These are phyloP conservation scores for Pneumocystis sp. DNA, from an alignment of 1,139 yeast species.

Conservation along the genomic window DNA sequence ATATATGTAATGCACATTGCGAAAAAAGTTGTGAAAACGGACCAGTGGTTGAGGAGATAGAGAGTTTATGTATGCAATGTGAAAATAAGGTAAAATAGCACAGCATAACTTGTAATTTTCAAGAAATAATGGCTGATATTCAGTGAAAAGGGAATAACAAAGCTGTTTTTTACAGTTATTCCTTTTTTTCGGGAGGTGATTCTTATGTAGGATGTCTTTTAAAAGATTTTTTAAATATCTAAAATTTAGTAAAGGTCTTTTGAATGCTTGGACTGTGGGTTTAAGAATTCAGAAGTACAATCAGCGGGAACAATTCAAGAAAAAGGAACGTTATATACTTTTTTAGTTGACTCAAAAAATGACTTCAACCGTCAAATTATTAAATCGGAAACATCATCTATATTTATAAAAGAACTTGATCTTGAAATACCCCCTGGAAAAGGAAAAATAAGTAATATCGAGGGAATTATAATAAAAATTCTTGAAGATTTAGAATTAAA, in stretches of 20 bases:
- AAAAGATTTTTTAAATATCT: neutral
- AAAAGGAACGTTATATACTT: slow-evolving; percentile 62
- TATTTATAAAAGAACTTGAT: slow-evolving; percentile 69
- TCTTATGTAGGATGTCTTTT: slow-evolving; percentile 21
- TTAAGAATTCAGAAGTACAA: slow-evolving; percentile 84
- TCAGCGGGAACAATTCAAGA: slow-evolving; percentile 65
- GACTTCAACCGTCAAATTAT: slow-evolving; percentile 86
- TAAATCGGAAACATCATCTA: slow-evolving; percentile 76
- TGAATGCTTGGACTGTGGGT: slow-evolving; percentile 87
- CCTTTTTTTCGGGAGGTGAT: slow-evolving; percentile 88
- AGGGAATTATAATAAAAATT: slow-evolving; percentile 76
- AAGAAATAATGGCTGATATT: neutral
- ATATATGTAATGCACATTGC: neutral
- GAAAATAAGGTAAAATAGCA: slow-evolving; percentile 33
- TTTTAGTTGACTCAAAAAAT: slow-evolving; percentile 52
- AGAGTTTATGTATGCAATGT: slow-evolving; percentile 93
- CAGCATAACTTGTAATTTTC: neutral
- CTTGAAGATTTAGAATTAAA: slow-evolving; percentile 65
- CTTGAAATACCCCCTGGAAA: slow-evolving; percentile 90
- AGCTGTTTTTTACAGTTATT: slow-evolving; percentile 70
- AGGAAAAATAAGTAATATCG: slow-evolving; percentile 85
- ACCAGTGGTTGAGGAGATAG: slow-evolving; percentile 92
- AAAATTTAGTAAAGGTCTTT: slow-evolving; percentile 50
- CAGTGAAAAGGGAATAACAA: slow-evolving; percentile 45
- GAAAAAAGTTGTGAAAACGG: slow-evolving; percentile 55